Conservation (phyloP, 2,329 filamentous ascomycete species). For the Fusarium napiforme region DNA sequence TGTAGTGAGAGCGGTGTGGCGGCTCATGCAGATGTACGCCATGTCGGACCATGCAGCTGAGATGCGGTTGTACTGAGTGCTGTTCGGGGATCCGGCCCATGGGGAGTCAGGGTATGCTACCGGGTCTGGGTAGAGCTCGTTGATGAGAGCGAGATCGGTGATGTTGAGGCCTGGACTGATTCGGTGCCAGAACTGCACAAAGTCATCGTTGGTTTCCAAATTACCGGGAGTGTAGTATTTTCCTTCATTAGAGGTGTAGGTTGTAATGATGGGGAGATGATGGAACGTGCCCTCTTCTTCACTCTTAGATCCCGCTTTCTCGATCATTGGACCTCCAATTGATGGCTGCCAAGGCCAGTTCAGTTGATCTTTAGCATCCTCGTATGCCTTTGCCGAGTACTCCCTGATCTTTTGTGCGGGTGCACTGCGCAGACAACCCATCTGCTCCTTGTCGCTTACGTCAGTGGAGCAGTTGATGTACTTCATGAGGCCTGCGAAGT, state of each 20-base stretch:
- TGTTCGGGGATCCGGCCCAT: conserved; percentile 5
- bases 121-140: neutral
- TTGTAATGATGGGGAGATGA: conserved; percentile 3
- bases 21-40: conserved; percentile 13
- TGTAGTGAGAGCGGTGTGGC: neutral
- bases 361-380: conserved; percentile 7
- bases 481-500: neutral
- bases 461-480: neutral
- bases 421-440: neutral
- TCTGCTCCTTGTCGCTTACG: neutral
- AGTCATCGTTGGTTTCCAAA: conserved; percentile 11
- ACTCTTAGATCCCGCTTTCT: neutral
- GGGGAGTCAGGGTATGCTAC: neutral
- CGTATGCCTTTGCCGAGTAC: neutral
- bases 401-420: neutral
- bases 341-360: conserved; percentile 18
- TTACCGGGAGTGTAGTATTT: conserved; percentile 10
- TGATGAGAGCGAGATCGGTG: conserved; percentile 3
- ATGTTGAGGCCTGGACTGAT: conserved; percentile 7
- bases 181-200: conserved; percentile 10
- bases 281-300: neutral
- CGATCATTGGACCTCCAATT: neutral
- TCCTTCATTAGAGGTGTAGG: conserved; percentile 1
- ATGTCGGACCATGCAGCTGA: conserved; percentile 18
- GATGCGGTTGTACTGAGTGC: conserved; percentile 14